Base-by-base conservation (phyloP, 345 rosid species). In the Lenwebbia sp. region DNA sequence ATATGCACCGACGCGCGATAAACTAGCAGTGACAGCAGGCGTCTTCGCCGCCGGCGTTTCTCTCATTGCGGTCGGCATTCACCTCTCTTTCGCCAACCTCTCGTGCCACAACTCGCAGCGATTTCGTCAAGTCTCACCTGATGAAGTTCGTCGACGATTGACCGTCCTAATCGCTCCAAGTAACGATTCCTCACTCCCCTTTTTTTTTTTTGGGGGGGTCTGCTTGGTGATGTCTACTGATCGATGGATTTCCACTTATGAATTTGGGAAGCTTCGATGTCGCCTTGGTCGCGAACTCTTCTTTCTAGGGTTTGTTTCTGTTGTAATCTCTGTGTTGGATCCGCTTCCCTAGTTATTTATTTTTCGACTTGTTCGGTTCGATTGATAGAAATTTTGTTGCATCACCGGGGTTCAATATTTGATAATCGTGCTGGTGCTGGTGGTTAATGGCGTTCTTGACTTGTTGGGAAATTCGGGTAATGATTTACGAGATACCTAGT, bases 1-100 rank as follows among this genome's bases (percentile, higher is more conserved):
- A 56, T 94, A 89, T 81, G 95, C 95, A 84, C 96, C 94, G 86
- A 94, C 96, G 82, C 83, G 87, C 51, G 87, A 90, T 90, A 98
- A 95, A 88, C 84, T 93, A 53, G 87, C 90, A 14, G 89, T 88
- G 54, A 89, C 95, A 7, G 83, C 88, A 5, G 91, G 84, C 0
- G 76, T 93, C 86, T 88, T 92, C 55, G 15, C 91, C 87, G 84
- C 90, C 28, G 95, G 98, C 2, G 90, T 88, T 81, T 90, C 94
- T 49, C 87, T 95, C 23, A 86, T 90, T 41, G 85, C 90, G 54
- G 91, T 86, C 83, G 96, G 95, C 54, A 93, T 95, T 82, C 90
- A 93, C 88, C 92, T 92, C 21, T 93, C 98, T 11, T 87, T 91
- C 40, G 92, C 65, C 58, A 94, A 95, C 57, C 83, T 93, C 40